Percentiles rank a stretch among this genome's conserved stretches.
These are phyloP conservation scores for Conoideocrella luteorostrata DNA, from an alignment of 2,329 filamentous ascomycete species.

Conservation along the genomic window DNA sequence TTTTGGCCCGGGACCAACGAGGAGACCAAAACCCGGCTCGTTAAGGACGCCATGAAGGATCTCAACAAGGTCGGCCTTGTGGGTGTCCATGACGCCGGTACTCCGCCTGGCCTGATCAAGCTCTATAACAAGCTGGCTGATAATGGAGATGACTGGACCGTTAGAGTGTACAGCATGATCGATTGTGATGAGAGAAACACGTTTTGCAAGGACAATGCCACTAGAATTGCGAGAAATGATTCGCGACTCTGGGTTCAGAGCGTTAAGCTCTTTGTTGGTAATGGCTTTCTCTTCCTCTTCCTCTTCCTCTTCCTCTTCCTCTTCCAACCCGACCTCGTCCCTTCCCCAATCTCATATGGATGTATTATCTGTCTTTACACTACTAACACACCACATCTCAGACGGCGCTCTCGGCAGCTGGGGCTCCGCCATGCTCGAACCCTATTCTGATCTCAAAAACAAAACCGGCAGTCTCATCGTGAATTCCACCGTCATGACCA, in stretches of 20 bases:
- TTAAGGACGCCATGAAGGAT: conserved; percentile 54
- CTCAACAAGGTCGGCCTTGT: conserved; percentile 61
- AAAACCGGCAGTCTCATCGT: conserved; percentile 60
- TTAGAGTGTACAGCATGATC: conserved; percentile 63
- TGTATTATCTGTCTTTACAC: background rate
- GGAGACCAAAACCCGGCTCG: conserved; percentile 45
- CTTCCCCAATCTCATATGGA: too few species aligned
- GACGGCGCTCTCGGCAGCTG: conserved; percentile 66
- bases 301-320: background rate
- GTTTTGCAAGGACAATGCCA: conserved; percentile 46
- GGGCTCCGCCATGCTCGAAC: conserved; percentile 66
- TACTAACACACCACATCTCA: conserved; percentile 19
- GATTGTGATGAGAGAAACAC: conserved; percentile 60
- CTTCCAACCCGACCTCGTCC: too few species aligned
- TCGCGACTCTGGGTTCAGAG: conserved; percentile 52
- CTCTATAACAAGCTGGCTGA: conserved; percentile 48
- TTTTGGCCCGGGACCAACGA: conserved; percentile 51
- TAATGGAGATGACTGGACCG: conserved; percentile 43
- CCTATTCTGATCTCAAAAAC: conserved; percentile 57
- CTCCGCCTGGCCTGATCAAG: conserved; percentile 45
- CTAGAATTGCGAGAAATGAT: conserved; percentile 35
- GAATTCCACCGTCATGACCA: conserved; percentile 51
- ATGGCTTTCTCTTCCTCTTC: conserved; percentile 11
- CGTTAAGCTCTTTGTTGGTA: conserved; percentile 64
- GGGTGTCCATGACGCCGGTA: conserved; percentile 64